These are phyloP conservation scores for Catharanthus roseus DNA, from an alignment of 257 asterid species.

Conservation along the genomic window DNA sequence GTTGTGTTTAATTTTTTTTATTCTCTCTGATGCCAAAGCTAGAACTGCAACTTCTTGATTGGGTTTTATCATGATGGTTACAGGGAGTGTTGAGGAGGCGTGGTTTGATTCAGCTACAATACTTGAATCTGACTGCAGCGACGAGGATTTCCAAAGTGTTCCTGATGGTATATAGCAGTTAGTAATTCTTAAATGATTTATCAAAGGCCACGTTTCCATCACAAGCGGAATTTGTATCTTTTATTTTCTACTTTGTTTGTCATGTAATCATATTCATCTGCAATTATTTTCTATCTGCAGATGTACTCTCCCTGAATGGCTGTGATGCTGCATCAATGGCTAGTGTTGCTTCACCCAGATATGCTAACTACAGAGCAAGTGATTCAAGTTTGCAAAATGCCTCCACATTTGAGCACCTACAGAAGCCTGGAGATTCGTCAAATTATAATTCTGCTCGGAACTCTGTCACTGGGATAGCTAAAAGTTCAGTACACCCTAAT, in stretches of 20 bases:
- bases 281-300: slow-evolving; percentile 28
- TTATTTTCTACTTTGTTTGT: not conserved
- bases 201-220: not conserved
- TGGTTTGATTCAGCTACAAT: slow-evolving; percentile 80
- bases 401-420: slow-evolving; percentile 29
- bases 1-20: too few relatives aligned
- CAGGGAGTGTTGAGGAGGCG: slow-evolving; percentile 79
- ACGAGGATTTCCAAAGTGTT: slow-evolving; percentile 83
- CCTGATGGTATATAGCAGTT: slow-evolving; percentile 67
- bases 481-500: slow-evolving; percentile 25
- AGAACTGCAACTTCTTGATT: not conserved
- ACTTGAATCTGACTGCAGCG: slow-evolving; percentile 85
- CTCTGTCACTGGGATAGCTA: slow-evolving; percentile 39
- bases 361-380: slow-evolving; percentile 24
- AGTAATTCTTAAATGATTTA: not conserved
- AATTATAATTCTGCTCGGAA: slow-evolving; percentile 34
- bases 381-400: slow-evolving; percentile 26
- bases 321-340: slow-evolving; percentile 32
- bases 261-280: not conserved
- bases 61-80: slow-evolving; percentile 2
- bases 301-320: slow-evolving; percentile 44
- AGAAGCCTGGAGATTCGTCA: slow-evolving; percentile 29
- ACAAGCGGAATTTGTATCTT: not conserved
- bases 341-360: slow-evolving; percentile 22
- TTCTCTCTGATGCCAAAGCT: not conserved